Evolutionary conservation across 495 filamentous ascomycete species (phyloP), one percentile per base, ranked within the genome.

Genomic region (Symbiotaphrina buchneri): DNA sequence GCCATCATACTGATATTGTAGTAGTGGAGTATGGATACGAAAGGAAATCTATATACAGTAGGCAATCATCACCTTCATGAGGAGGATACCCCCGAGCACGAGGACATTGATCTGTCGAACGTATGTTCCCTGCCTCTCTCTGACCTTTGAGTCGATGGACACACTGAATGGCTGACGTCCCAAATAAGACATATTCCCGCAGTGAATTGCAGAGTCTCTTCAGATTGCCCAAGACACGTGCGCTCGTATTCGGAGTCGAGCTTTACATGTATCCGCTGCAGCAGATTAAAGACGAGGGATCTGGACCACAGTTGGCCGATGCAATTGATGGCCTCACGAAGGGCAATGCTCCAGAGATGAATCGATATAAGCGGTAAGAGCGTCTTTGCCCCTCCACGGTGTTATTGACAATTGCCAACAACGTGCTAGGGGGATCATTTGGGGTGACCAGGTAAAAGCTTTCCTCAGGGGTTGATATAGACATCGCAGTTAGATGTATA

Each of bases 121-220:
- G 31, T 32, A 8, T n/a, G n/a, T n/a, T n/a, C n/a, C n/a, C n/a
- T n/a, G n/a, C n/a, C n/a, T n/a, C n/a, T n/a, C n/a, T n/a, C n/a
- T n/a, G n/a, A n/a, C n/a, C n/a, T n/a, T n/a, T n/a, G n/a, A n/a
- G n/a, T n/a, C n/a, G n/a, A n/a, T n/a, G n/a, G n/a, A n/a, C n/a
- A n/a, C n/a, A n/a, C n/a, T n/a, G n/a, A n/a, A n/a, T n/a, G n/a
- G n/a, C n/a, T n/a, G n/a, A n/a, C n/a, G n/a, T n/a, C n/a, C n/a
- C n/a, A n/a, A n/a, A n/a, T n/a, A n/a, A n/a, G n/a, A n/a, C n/a
- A n/a, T 6, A 11, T 21, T 16, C 84, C 14, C 58, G 82, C 1
- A 72, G 68, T 35, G 82, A 92, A 47, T 52, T 75, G 8, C 82
- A 90, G 47, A 75, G 71, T 0, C 46, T 90, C 27, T 76, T 74